Conservation (phyloP, 441 rosid species). For the Adansonia gregorii region DNA sequence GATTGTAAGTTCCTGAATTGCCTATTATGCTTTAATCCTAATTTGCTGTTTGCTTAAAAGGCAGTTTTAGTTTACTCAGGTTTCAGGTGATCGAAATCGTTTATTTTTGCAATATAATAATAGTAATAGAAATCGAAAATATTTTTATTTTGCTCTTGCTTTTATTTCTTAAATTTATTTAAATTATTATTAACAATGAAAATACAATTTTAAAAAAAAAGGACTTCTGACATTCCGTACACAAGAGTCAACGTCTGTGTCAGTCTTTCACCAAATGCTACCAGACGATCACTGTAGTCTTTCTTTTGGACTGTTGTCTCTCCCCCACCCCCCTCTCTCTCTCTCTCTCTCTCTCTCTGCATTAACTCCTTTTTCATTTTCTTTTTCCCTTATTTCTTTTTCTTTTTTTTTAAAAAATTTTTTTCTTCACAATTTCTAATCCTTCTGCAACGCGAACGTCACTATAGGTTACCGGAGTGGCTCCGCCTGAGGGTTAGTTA, state of each 20-base stretch:
- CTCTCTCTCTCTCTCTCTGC: too few relatives aligned
- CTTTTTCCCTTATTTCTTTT: too few relatives aligned
- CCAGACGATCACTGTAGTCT: conserved; percentile 32
- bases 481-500: not conserved
- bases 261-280: conserved; percentile 49
- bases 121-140: too few relatives aligned
- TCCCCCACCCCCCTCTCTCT: too few relatives aligned
- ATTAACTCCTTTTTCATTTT: not conserved
- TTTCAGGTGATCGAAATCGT: not conserved
- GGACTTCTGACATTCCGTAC: conserved; percentile 44
- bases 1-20: too few relatives aligned
- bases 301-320: not conserved
- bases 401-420: too few relatives aligned
- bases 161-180: not conserved
- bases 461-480: not conserved
- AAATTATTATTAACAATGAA: not conserved
- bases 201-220: not conserved
- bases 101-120: not conserved
- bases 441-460: not conserved
- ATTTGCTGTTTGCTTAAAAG: not conserved
- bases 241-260: conserved; percentile 49
- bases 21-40: too few relatives aligned
- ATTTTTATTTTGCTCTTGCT: not conserved
- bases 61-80: not conserved
- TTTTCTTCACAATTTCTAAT: not conserved